Base-by-base conservation (phyloP, 805 yeast genomes). In the Henningerozyma blattae region DNA sequence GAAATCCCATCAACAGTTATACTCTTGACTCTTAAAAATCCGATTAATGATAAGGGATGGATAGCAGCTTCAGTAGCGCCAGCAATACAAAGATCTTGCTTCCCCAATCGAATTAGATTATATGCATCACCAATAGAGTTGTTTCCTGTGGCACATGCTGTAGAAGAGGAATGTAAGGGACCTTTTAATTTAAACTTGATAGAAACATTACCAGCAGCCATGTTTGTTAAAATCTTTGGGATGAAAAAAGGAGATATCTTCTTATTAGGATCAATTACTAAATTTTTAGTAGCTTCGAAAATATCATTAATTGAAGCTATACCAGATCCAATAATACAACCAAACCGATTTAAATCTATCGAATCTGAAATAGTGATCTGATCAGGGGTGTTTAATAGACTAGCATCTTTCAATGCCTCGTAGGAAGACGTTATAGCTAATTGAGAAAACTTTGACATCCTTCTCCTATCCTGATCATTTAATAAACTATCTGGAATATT, bases 61-160 rank as follows among this genome's bases (percentile, higher is more conserved):
- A 86, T 63, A 10, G 85, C 70, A 3, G 89, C 76, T 48, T 91
- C 99, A 3, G 94, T 64, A 1, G 95, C 94, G n/a, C 98, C 98
- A 7, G 94, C 91, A 8, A 91, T 66, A 75, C 87, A 82, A 4
- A 79, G 83, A 44, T 86, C 78, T 9, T 89, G 84, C 59, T 81
- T 79, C 4, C 83, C 93, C 36, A 76, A 75, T 39, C 67, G 61
- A 38, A 91, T 83, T 46, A 87, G 77, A 47, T 87, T 72, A 44
- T 67, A 71, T 0, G 95, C 96, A 52, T 91, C 99, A 3, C 97
- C 97, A 31, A 91, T 77, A 0, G 95, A 71, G 50, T 91, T 93
- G 19, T 80, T 71, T 0, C 99, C 99, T 0, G 98, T 86, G 4
- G 99, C 94, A 62, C 99, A 91, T 1, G 98, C 98, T 0, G 97